Base-by-base conservation (phyloP, 2,329 filamentous ascomycete species). In the Penicillium expansum region DNA sequence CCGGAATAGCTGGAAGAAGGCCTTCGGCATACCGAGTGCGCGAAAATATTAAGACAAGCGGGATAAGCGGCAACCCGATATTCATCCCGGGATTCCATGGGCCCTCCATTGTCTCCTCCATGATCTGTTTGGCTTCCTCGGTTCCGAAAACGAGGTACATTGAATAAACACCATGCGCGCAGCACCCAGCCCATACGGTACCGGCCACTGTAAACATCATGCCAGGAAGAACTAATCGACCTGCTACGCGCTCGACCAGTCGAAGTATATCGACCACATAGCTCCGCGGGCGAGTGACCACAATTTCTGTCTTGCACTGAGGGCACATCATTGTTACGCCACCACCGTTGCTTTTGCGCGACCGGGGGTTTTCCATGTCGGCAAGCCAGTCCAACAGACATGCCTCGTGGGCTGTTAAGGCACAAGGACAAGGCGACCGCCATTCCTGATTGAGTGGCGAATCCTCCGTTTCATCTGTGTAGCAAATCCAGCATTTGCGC, bases 351-450 rank as follows among this genome's bases (percentile, higher is more conserved):
- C 77, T 74, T 62, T 78, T 76, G 59, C 78, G 69, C 18, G 82
- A 76, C 37, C 77, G 81, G 1, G 83, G 83, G 22, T 83, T 79
- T 75, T 97, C 92, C 69, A 91, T 85, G 70, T 96, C 91, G n/a
- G 90, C 88, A 18, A 97, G 88, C 92, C 92, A 99, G 67, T 91
- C 89, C 38, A 97, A 81, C 63, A 97, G 82, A 71, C 92, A 96
- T 58, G 86, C 84, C 72, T 97, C 92, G 72, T 99, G 94, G 1
- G 92, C 94, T 55, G 90, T 90, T 38, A 99, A 81, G 13, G 90
- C 92, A 75, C 94, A 99, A 0, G 88, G 89, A 71, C 94, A 99
- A 1, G 94, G 92, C 53, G 89, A 90, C 43, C 91, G 86, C 93
- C 94, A 99, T 64, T 82, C 80, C 2, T 81, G 80, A 27, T 82